Base-by-base conservation (phyloP, 2,329 filamentous ascomycete species). In the Alternaria solani region DNA sequence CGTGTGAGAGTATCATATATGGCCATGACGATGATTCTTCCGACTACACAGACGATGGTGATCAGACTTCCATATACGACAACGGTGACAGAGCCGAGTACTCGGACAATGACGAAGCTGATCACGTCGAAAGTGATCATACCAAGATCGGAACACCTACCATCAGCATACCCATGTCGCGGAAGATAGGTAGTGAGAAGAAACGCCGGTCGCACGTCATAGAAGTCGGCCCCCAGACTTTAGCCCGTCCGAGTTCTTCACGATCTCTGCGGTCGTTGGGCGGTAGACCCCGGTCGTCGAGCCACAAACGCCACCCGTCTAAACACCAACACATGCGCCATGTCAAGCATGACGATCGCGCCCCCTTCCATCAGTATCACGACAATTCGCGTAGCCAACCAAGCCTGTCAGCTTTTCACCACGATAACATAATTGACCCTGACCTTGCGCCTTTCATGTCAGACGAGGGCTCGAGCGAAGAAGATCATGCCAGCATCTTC, bases 361-460 rank as follows among this genome's bases (percentile, higher is more conserved):
- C 92, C 0, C 95, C 95, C 0, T 98, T 98, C 67, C 92, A 92
- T 71, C 85, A 93, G 55, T 91, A 90, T 59, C 85, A 88, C 11
- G 88, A 96, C 53, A 90, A 93, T 59, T 81, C 85, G 48, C 81
- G 84, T 4, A 88, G 86, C 64, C 90, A 89, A 64, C 82, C 87
- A 7, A 88, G 88, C 42, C 85, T 97, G 36, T 90, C 94, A 16
- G 93, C 93, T n/a, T 98, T 99, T 70, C 95, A 99, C 76, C 93
- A 95, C 73, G 95, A 99, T 81, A 98, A 95, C 74, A 97, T 99
- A 68, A 98, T 99, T 68, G 95, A 99, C 75, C 95, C 95, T 1
- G 95, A 99, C 72, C 83, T 99, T 55, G 94, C 94, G 5, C 91
- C 93, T 34, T 99, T 96, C 79, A 91, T 99, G 84, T 99, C 95